Evolutionary conservation across 2,329 filamentous ascomycete species (phyloP).

Genomic region (Aspergillus hortae): DNA sequence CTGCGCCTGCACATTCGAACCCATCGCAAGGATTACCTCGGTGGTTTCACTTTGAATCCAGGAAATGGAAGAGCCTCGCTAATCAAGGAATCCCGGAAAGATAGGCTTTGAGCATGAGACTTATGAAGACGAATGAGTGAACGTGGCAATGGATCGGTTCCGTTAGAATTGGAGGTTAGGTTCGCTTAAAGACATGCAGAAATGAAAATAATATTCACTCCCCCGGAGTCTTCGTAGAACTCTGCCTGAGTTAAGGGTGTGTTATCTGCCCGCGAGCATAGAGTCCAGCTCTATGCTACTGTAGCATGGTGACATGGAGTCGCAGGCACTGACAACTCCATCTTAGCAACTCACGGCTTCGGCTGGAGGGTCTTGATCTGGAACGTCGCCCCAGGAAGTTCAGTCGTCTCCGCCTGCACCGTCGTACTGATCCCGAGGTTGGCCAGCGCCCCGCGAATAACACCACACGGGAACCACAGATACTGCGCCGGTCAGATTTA

Average conservation of each 20-base stretch:
- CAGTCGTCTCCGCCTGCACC: slow-evolving; percentile 84
- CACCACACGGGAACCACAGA: slow-evolving; percentile 90
- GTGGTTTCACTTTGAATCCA: slow-evolving; percentile 14
- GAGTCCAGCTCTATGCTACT: neutral
- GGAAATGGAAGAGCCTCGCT: slow-evolving; percentile 30
- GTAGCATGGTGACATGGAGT: neutral
- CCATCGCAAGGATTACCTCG: slow-evolving; percentile 7
- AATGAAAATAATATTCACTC: slow-evolving; percentile 8
- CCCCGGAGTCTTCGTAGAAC: slow-evolving; percentile 1
- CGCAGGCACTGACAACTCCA: neutral
- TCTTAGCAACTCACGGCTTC: slow-evolving; percentile 52
- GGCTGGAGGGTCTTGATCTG: slow-evolving; percentile 82
- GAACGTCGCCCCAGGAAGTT: slow-evolving; percentile 85
- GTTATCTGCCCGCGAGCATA: neutral
- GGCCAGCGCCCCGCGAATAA: slow-evolving; percentile 88
- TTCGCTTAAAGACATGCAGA: slow-evolving; percentile 14
- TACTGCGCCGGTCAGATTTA: slow-evolving; percentile 54
- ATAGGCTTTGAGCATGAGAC: slow-evolving; percentile 42
- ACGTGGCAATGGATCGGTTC: slow-evolving; percentile 15
- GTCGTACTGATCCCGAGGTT: slow-evolving; percentile 86
- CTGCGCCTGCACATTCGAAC: slow-evolving; percentile 10
- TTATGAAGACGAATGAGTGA: slow-evolving; percentile 23
- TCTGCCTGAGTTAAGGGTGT: neutral
- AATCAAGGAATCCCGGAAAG: slow-evolving; percentile 35
- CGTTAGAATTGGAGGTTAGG: slow-evolving; percentile 14